Evolutionary conservation across 768 basidiomycete species (phyloP), one percentile per base, ranked within the genome.

Genomic region (Myochromella boudieri): DNA sequence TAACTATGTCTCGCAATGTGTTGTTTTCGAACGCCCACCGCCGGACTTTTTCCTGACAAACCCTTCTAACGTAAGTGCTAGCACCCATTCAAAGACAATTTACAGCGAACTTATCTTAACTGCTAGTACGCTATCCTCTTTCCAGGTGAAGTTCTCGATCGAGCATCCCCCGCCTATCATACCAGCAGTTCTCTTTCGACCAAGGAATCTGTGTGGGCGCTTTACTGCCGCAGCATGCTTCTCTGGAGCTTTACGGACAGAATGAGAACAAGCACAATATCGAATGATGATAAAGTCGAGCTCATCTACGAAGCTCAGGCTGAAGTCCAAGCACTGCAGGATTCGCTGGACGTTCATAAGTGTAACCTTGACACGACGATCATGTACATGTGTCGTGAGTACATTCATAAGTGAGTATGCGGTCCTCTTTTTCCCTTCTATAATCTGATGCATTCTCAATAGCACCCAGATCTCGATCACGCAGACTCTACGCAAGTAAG

Each of bases 191-290:
- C 68, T 25, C 74, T 73, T 26, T 83, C 83, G 14, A 75, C 82
- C 12, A 91, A 89, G 60, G 85, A 91, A 51, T 82, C 84, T 12
- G 75, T 91, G 1, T 91, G 88, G 88, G 88, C 86, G 0, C 68
- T 91, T 21, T 88, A 88, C 56, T 89, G 87, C 64, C 81, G 89
- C 26, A 81, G 81, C 60, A 86, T 91, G 84, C 74, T 91, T 8
- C 70, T 91, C 3, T 91, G 87, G 87, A 85, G 80, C 56, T 84
- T 82, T 58, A 83, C 80, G 53, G 72, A 75, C 38, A 78, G 80
- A 3, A 67, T 82, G 21, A 60, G 76, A 40, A 68, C 70, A 44
- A 69, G 70, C 10, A 24, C 49, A 0, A 70, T 71, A 46, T 61
- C 68, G 9, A 68, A 68, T 17, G 77, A 82, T 26, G 77, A 79